A percentile compares a stretch with the other conserved stretches of the same genome.
Evolutionary conservation across 345 rosid genomes (phyloP).

Genomic region (Draba incana): DNA sequence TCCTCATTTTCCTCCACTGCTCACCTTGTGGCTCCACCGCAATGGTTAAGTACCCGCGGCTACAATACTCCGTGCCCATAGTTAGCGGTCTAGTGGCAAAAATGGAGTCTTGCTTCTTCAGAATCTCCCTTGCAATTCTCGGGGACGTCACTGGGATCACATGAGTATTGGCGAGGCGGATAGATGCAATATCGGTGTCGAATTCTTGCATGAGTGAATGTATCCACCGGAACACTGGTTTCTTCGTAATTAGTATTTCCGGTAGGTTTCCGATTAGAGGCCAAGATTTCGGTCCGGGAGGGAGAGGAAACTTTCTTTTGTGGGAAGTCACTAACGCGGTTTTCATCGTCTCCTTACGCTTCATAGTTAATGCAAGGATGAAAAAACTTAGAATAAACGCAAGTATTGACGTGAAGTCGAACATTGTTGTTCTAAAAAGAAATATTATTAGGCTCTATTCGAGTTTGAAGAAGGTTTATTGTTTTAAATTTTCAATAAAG

Average conservation of each 20-base stretch:
- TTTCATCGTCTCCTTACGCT: constrained; percentile 19
- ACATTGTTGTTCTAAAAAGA: constrained; percentile 17
- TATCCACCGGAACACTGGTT: constrained; percentile 50
- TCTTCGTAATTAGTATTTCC: constrained; percentile 18
- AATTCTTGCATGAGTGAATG: constrained; percentile 44
- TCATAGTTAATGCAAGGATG: constrained; percentile 4
- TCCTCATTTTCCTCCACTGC: constrained; percentile 58
- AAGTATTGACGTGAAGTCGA: constrained; percentile 8
- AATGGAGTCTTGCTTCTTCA: constrained; percentile 45
- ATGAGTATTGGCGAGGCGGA: constrained; percentile 46
- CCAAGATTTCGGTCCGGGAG: constrained; percentile 51
- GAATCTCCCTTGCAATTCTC: constrained; percentile 44
- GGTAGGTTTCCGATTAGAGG: constrained; percentile 51
- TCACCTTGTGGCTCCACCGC: constrained; percentile 45
- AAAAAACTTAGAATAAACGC: constrained; percentile 16
- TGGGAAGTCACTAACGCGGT: not conserved
- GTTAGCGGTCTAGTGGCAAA: constrained; percentile 48
- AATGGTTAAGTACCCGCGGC: constrained; percentile 45
- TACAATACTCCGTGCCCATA: constrained; percentile 31
- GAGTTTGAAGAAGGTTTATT: not conserved
- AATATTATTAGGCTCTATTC: not conserved
- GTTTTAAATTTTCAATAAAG: not conserved
- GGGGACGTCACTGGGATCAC: constrained; percentile 51
- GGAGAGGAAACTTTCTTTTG: constrained; percentile 38
- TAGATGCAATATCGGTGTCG: constrained; percentile 47